Evolutionary conservation across 2,329 filamentous ascomycete species (phyloP), one percentile per base, ranked within the genome.

Genomic region (Penicillium sp.): DNA sequence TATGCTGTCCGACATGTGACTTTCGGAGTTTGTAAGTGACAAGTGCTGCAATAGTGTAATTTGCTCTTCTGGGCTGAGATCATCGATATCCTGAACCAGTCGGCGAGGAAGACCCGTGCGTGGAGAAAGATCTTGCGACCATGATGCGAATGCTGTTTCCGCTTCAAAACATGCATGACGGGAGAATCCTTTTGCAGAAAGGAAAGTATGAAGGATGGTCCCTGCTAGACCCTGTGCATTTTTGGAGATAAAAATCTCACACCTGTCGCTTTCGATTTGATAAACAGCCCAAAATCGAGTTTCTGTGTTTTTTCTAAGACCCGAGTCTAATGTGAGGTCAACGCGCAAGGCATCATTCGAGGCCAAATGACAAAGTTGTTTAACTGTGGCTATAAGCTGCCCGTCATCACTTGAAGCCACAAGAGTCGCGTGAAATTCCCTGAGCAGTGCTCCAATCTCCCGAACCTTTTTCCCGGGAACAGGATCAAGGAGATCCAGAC

Each of bases 121-220:
- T 3, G 69, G 65, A 21, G 66, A 66, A 16, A 72, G 39, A 51
- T 69, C 66, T 10, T 70, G 65, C 2, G 69, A 72, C 68, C 73
- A 79, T 19, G 63, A 62, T 4, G 74, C 72, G 44, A 79, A 64
- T 14, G 70, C 67, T 3, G 70, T 67, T 60, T 80, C 78, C 2
- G 69, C 69, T 47, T 75, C 70, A 39, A 79, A 74, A 55, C 77
- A 75, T 44, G 72, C 65, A 56, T 72, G 68, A 8, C 78, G 72
- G 25, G 72, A 66, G 23, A 75, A 71, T 19, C 74, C 76, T 50
- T 73, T 73, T 31, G 71, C 73, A 1, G 78, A 79, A 4, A 80
- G 64, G 58, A 77, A 81, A 1, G 78, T 79, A 56, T 81, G 79
- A 10, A 81, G 58, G 4, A 81, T 65, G 7, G 76, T 77, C 16